Evolutionary conservation across 306 rosid genomes (phyloP), one percentile per base, ranked within the genome.

Genomic region (Cicer arietinum): DNA sequence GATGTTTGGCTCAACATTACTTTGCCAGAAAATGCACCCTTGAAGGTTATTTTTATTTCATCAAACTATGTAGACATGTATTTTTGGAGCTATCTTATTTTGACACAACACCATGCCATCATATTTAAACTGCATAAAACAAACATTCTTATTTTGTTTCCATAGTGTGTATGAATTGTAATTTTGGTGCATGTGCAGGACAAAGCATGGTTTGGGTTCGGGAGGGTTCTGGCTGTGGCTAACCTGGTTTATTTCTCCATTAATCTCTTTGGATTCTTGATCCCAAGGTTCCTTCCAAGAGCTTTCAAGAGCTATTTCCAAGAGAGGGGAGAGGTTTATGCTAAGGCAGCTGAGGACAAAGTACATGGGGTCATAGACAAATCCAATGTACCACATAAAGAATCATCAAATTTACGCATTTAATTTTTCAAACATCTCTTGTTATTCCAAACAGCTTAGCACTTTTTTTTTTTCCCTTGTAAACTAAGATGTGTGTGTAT

Each of bases 181-280:
- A 10, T 61, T 54, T 45, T 56, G 57, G 18, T 67, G 59, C 2
- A 8, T 64, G 30, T 7, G 87, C 81, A 94, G 97, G 94, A 90
- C 14, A 48, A 71, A 30, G 88, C 82, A 6, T 94, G 98, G 98
- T 86, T 76, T 78, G 91, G 96, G 98, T 91, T 94, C 52, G 98
- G 96, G 75, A 88, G 92, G 80, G 72, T 67, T 65, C 54, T 91
- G 22, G 85, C 95, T 0, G 6, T 81, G 80, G 86, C 87, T 7
- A 94, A 94, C 58, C 46, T 91, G 42, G 73, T 64, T 10, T 94
- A 88, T 53, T 90, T 87, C 76, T 83, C 91, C 0, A 57, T 87
- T 65, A 94, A 91, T 73, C 77, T 94, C 7, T 85, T 82, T 8
- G 92, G 79, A 6, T 94, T 91, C 76, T 67, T 94, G 83, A 79